These are phyloP conservation scores for Fragaria iinumae DNA, from an alignment of 306 rosid species.

Conservation along the genomic window DNA sequence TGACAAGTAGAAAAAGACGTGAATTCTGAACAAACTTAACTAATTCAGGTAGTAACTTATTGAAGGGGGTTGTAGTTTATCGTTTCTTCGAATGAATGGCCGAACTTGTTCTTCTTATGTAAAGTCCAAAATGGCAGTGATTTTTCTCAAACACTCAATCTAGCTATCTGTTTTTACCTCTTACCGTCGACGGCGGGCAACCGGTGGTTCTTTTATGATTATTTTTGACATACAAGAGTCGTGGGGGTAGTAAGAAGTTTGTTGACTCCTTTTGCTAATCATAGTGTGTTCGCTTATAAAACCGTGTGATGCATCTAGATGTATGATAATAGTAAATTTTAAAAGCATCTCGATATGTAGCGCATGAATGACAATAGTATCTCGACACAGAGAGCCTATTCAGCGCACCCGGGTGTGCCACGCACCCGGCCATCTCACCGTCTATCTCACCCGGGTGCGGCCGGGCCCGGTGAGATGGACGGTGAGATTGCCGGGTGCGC, in stretches of 20 bases:
- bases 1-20: neutral
- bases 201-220: neutral
- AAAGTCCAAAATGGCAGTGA: neutral
- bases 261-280: constrained; percentile 4
- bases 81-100: neutral
- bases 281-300: neutral
- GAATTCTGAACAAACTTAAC: neutral
- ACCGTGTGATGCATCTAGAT: neutral
- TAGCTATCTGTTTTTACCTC: neutral
- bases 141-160: neutral
- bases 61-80: neutral
- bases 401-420: too few relatives aligned
- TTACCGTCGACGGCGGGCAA: neutral
- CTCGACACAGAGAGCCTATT: too few relatives aligned
- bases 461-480: too few relatives aligned
- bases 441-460: too few relatives aligned
- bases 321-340: too few relatives aligned
- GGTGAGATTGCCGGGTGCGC: too few relatives aligned
- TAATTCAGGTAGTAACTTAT: neutral
- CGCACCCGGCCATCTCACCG: too few relatives aligned
- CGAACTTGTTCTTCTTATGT: neutral
- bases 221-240: neutral
- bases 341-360: too few relatives aligned
- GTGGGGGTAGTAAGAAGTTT: neutral
- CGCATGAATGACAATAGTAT: too few relatives aligned